Base-by-base conservation (phyloP, 176 grass and related monocot species). In the Rhynchospora breviuscula region DNA sequence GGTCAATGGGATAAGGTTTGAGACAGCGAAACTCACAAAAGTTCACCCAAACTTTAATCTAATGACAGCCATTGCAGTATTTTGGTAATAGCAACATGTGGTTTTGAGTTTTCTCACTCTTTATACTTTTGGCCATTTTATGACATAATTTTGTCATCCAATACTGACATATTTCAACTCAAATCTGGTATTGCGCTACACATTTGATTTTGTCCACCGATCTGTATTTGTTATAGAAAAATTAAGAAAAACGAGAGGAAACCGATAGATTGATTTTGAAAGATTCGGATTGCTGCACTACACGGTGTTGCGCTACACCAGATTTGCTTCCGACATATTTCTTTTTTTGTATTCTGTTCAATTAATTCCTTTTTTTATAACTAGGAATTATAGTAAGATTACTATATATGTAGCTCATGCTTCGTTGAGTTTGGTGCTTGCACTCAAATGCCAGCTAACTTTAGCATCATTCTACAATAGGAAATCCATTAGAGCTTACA, bases 1-100 rank as follows among this genome's bases (percentile, higher is more conserved):
- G 47, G 80, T 82, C 43, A 82, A 54, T 82, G 23, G 40, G 43
- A 68, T 65, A 82, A 82, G 61, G 62, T 22, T 22, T 78, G 73
- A 57, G 51, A 78, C 47, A 57, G 49, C 56, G 73, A 78, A 78
- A 54, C 6, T 25, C 47, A 15, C 49, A 57, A 10, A 76, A 54
- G 23, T 56, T 23, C 23, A 75, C 46, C 71, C 71, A 53, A 75
- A 75, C 45, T 75, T 25, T 25, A 75, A 46, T 25, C 47, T 25
- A 22, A 13, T 52, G 52, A 19, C 45, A 26, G 18, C n/a, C 46
- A 53, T 25, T 75, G 47, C 12, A 62, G 1, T 52, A 9, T 21
- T 19, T 23, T 62, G 26, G n/a, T 75, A 11, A 45, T 73, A 22
- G 7, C 17, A 73, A 49, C 44, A 48, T 73, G 8, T 48, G 10